Base-by-base conservation (phyloP, 345 rosid genomes). In the Aegle marmelos region DNA sequence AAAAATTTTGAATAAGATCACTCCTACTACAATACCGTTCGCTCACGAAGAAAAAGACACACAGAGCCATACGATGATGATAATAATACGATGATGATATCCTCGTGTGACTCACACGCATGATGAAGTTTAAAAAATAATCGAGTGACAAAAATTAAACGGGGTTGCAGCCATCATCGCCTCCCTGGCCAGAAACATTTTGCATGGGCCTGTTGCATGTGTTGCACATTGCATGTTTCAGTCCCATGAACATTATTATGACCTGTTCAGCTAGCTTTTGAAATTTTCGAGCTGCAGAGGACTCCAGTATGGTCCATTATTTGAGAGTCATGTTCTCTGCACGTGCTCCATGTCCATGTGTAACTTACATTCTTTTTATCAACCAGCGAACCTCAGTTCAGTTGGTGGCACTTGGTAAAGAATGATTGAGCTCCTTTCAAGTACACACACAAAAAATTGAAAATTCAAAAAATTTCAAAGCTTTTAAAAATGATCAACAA, bases 311-410 rank as follows among this genome's bases (percentile, higher is more conserved):
- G 33, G 7, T 16, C 34, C 70, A 70, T 78, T 72, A 78, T 72
- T 64, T 24, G 72, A 27, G 76, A 27, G 66, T 72, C 81, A 78
- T 21, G 76, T 78, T 64, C 54, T 48, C 54, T 21, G 28, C 76
- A 78, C 72, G 64, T 78, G 81, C 70, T 22, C 68, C 72, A 67
- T 67, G 56, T 22, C 68, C 72, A 67, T 67, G 56, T 66, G 79
- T 76, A 7, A 22, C 71, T 11, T 0, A n/a, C 71, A 53, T 48
- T 75, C 71, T 53, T 54, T 65, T 72, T 36, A 70, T 73, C 4
- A 34, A 13, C 24, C 63, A n/a, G 17, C 9, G 30, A 24, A 11
- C 28, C 45, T 45, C 59, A 33, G 50, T 33, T 45, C 50, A 45
- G 17, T 45, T 45, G 50, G 16, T 13, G 50, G 16, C 11, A 45